A percentile compares a stretch with the other conserved stretches of the same genome.
Conservation (phyloP, 768 basidiomycete genomes). For the Pisolithus sp. region DNA sequence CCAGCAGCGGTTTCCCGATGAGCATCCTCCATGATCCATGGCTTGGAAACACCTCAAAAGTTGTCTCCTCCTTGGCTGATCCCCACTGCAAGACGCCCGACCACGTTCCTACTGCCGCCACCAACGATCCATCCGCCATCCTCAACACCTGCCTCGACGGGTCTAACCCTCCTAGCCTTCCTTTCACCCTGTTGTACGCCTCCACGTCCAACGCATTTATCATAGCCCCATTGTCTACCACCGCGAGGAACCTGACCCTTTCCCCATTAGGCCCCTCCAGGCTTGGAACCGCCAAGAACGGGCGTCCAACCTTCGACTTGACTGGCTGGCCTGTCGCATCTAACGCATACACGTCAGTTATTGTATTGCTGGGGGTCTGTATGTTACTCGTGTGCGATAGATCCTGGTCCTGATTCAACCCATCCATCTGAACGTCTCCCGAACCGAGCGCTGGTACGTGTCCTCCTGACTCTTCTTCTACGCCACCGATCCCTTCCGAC, state of each 20-base stretch:
- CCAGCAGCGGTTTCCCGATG: conserved; percentile 14
- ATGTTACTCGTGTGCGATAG: too few relatives aligned
- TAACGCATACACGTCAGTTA: background rate
- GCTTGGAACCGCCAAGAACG: background rate
- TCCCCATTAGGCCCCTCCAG: conserved; percentile 13
- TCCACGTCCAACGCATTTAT: conserved; percentile 10
- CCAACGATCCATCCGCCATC: conserved; percentile 1
- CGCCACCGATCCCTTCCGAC: too few relatives aligned
- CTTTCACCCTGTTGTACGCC: background rate
- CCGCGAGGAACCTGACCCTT: conserved; percentile 1
- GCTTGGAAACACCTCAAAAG: conserved; percentile 22
- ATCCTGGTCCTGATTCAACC: too few relatives aligned
- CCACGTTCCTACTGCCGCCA: background rate
- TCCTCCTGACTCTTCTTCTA: too few relatives aligned
- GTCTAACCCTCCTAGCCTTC: background rate
- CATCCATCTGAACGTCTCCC: too few relatives aligned
- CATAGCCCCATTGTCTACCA: conserved; percentile 13
- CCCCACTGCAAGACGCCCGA: conserved; percentile 5
- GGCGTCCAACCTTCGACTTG: background rate
- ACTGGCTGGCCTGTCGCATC: background rate
- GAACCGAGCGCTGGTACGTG: background rate
- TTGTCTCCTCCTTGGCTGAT: background rate
- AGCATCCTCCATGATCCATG: conserved; percentile 12
- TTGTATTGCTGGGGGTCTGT: background rate
- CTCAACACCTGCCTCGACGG: background rate